Conservation (phyloP, 495 filamentous ascomycete species). For the Echria macrotheca region DNA sequence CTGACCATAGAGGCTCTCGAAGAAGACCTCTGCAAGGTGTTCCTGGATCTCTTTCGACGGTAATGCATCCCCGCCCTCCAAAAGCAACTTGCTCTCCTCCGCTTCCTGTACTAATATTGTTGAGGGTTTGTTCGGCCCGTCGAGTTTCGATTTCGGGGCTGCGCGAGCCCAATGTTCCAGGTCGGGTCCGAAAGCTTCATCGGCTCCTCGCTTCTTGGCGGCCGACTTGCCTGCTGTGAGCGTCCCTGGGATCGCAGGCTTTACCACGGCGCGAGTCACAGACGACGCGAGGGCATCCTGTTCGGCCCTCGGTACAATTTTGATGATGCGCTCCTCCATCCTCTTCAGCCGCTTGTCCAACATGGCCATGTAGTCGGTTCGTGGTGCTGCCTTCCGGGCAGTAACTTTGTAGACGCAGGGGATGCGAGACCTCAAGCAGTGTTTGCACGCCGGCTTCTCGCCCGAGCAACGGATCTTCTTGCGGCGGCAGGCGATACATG, state of each 20-base stretch:
- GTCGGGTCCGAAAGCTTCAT: conserved; percentile 81
- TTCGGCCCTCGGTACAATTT: conserved; percentile 86
- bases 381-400: conserved; percentile 87
- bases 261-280: conserved; percentile 72
- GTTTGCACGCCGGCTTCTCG: conserved; percentile 95
- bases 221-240: conserved; percentile 42
- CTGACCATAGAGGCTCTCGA: conserved; percentile 94
- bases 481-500: conserved; percentile 90
- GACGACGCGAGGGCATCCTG: conserved; percentile 43
- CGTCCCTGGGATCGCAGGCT: conserved; percentile 64
- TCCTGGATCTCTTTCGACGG: conserved; percentile 88
- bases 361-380: conserved; percentile 99
- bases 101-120: conserved; percentile 58
- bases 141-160: conserved; percentile 40
- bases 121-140: conserved; percentile 45
- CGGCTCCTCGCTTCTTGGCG: conserved; percentile 76
- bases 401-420: conserved; percentile 99
- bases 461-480: conserved; percentile 99
- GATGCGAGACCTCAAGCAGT: conserved; percentile 88
- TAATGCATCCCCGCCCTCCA: conserved; percentile 76
- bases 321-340: conserved; percentile 98
- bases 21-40: conserved; percentile 90
- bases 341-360: conserved; percentile 85
- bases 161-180: conserved; percentile 75
- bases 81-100: conserved; percentile 67